Conservation (phyloP, 805 yeast species). For the Jamesozyma jinghongensis region DNA sequence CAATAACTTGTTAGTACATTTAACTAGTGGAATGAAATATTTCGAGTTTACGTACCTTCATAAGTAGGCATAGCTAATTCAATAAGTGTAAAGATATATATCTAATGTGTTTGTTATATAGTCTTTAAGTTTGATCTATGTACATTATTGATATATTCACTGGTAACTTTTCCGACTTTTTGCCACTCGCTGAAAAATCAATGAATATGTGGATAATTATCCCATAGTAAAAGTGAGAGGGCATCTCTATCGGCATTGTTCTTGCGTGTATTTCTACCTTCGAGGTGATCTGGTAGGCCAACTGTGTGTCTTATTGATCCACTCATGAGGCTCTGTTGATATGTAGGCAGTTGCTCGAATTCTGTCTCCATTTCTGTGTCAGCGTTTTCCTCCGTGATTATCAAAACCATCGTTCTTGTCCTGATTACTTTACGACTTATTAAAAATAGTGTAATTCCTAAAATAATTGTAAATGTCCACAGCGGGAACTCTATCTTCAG, state of each 20-base stretch:
- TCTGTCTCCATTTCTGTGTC: too few relatives aligned
- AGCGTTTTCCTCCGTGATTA: too few relatives aligned
- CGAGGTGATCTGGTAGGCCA: background rate
- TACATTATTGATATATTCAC: too few relatives aligned
- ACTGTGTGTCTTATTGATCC: background rate
- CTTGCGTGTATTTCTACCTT: background rate
- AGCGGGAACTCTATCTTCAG: too few relatives aligned
- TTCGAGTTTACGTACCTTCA: constrained; percentile 26
- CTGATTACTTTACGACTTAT: too few relatives aligned
- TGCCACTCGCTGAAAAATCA: background rate
- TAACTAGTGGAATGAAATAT: background rate
- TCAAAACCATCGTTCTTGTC: too few relatives aligned
- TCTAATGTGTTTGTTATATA: background rate
- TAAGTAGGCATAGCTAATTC: constrained; percentile 24
- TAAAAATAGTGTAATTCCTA: too few relatives aligned
- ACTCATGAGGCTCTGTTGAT: background rate
- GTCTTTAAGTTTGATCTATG: background rate
- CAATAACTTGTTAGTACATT: constrained; percentile 2
- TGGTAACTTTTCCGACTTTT: too few relatives aligned
- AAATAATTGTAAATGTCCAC: too few relatives aligned
- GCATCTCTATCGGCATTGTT: constrained; percentile 1
- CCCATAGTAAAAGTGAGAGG: constrained; percentile 1
- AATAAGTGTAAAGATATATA: too few relatives aligned
- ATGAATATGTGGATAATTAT: background rate
- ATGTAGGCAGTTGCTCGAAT: background rate